Percentiles rank a stretch among this genome's conserved stretches.
These are phyloP conservation scores for Fusarium neocosmosporiellum DNA, from an alignment of 2,329 filamentous ascomycete species.

Conservation along the genomic window DNA sequence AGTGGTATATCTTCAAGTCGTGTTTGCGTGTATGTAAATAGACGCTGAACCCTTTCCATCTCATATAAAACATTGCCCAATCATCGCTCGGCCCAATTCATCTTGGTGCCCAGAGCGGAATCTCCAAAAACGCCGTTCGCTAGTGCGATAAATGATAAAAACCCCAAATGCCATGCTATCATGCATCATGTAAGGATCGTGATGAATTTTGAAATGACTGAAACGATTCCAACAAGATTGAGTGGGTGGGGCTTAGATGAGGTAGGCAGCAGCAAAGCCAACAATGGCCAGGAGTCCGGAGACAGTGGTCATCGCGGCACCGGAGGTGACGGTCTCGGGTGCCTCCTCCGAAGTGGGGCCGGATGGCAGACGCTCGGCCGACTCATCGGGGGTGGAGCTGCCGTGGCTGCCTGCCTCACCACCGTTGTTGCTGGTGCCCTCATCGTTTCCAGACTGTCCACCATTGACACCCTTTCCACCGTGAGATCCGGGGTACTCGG, in stretches of 20 bases:
- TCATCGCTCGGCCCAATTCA: slow-evolving; percentile 30
- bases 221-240: background rate
- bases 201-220: slow-evolving; percentile 21
- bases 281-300: slow-evolving; percentile 51
- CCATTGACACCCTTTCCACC: slow-evolving; percentile 27
- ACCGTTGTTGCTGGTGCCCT: too few species aligned
- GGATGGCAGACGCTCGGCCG: slow-evolving; percentile 25
- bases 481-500: slow-evolving; percentile 22
- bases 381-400: slow-evolving; percentile 10
- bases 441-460: background rate
- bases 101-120: slow-evolving; percentile 22
- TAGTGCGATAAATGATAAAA: slow-evolving; percentile 29
- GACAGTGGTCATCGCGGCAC: slow-evolving; percentile 46
- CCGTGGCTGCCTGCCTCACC: too few species aligned
- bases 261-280: slow-evolving; percentile 53
- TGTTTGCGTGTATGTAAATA: slow-evolving; percentile 17
- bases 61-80: slow-evolving; percentile 19
- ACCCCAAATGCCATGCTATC: slow-evolving; percentile 34
- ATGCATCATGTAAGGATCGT: slow-evolving; percentile 41
- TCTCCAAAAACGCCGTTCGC: slow-evolving; percentile 34
- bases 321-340: slow-evolving; percentile 40
- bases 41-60: slow-evolving; percentile 22
- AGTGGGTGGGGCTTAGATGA: slow-evolving; percentile 50
- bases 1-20: slow-evolving; percentile 31
- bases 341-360: slow-evolving; percentile 16